Percentiles rank a stretch among this genome's conserved stretches.
Evolutionary conservation across 805 yeast species (phyloP).

Genomic region (Pichia heedii): DNA sequence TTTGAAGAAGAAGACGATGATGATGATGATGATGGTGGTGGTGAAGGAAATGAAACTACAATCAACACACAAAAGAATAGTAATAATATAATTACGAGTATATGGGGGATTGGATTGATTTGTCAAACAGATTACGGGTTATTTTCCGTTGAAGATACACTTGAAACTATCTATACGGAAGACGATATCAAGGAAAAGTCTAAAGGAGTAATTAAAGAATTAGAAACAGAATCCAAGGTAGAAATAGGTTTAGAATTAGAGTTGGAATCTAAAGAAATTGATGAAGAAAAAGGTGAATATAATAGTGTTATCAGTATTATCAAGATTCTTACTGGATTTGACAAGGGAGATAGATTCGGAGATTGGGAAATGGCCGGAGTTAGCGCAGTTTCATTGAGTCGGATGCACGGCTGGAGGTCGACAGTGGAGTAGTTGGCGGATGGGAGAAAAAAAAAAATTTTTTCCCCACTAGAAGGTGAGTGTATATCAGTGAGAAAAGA

Average conservation of each 20-base stretch:
- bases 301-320: no score
- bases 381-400: background rate
- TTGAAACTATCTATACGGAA: background rate
- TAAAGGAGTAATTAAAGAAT: background rate
- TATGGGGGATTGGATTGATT: background rate
- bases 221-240: background rate
- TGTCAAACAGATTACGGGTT: background rate
- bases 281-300: no score
- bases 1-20: background rate
- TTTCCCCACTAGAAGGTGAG: no score
- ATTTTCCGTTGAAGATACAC: background rate
- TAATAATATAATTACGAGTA: background rate
- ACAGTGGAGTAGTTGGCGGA: no score
- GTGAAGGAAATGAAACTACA: no score
- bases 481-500: no score
- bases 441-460: no score
- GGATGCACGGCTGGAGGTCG: background rate
- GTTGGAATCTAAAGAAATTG: no score
- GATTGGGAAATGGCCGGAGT: background rate
- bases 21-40: background rate
- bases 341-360: background rate
- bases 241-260: no score
- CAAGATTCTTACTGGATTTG: no score
- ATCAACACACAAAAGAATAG: background rate
- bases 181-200: no score